Base-by-base conservation (phyloP, 371 early-diverging fungal genomes). In the Nematocida sp. region DNA sequence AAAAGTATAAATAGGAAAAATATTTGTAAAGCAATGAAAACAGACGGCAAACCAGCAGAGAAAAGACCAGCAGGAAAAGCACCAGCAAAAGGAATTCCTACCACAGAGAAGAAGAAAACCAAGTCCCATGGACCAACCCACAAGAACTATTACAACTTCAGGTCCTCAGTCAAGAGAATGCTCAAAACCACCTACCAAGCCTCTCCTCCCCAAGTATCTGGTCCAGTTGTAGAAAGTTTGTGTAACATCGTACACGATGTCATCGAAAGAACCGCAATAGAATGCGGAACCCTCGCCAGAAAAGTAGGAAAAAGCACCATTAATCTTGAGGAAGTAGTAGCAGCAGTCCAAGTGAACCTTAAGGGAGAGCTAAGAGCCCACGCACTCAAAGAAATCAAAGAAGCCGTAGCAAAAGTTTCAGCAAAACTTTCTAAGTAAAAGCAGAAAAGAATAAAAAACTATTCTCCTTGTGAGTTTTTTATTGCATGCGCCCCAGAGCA, bases 271-370 rank as follows among this genome's bases (percentile, higher is more conserved):
- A 42, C 66, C 33, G 63, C 80, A 1, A 49, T 66, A 0, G 67
- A 59, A 28, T 78, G 81, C 7, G 66, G 48, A 30, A 81, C 78
- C 28, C 67, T 84, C 13, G 79, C 81, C 50, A 68, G 77, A 53
- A 84, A 84, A 60, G 82, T 81, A 25, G 77, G 77, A 26, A 84
- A 82, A 54, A 79, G 82, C 30, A 84, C 84, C n/a, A 71, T 84
- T 23, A 81, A 81, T 50, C 80, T 78, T 18, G 84, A 84, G 53
- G 84, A 84, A 35, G 77, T 84, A 30, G 49, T 66, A 11, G 55
- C 80, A 53, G 81, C 84, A 4, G 71, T 71, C 35, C 75, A 79
- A 54, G 76, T 84, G 25, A 75, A 78, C 42, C 55, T 80, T 13
- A 77, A 56, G 40, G 84, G 84, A 23, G 84, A 84, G 64, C 59